These are phyloP conservation scores for Yarrowia galli DNA, from an alignment of 1,139 yeast species.

Conservation along the genomic window DNA sequence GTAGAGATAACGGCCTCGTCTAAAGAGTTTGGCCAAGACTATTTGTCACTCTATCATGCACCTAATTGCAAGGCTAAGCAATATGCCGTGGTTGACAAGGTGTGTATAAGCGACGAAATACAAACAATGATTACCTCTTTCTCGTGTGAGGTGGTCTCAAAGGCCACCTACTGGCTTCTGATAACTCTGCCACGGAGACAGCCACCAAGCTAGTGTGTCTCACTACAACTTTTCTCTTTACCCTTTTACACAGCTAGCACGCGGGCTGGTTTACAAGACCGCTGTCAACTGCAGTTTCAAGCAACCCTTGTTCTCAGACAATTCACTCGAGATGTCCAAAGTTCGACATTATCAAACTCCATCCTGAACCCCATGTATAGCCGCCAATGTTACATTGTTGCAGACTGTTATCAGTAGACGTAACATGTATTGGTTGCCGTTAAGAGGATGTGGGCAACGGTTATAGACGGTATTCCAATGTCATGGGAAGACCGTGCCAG, in stretches of 20 bases:
- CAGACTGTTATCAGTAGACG: not conserved
- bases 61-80: not conserved
- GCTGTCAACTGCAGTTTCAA: not conserved
- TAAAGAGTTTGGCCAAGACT: not conserved
- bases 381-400: constrained; percentile 1
- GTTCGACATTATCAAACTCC: not conserved
- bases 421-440: too few relatives aligned
- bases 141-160: not conserved
- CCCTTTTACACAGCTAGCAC: not conserved
- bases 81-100: too few relatives aligned
- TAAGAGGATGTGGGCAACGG: too few relatives aligned
- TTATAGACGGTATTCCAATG: too few relatives aligned
- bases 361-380: not conserved
- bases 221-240: not conserved
- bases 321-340: not conserved
- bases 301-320: not conserved
- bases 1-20: not conserved
- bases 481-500: too few relatives aligned
- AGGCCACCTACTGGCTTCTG: not conserved
- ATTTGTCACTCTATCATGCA: not conserved
- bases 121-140: too few relatives aligned
- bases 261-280: not conserved
- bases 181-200: not conserved
- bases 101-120: too few relatives aligned
- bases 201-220: not conserved